These are phyloP conservation scores for Trichophaea hybrida DNA, from an alignment of 2,329 filamentous ascomycete genomes.

Conservation along the genomic window DNA sequence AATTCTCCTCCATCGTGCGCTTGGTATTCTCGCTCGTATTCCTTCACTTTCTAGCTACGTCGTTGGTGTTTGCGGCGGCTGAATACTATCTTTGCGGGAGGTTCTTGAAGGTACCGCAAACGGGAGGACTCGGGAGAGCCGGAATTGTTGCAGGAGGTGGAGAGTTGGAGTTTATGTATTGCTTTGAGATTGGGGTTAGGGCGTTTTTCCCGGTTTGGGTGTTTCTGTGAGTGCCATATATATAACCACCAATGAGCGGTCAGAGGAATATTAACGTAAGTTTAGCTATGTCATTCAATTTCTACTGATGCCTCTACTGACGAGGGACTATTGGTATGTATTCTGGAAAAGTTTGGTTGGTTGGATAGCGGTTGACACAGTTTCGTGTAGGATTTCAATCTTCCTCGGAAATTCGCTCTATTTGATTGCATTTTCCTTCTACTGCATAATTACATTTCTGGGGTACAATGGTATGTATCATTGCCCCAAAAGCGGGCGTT, in stretches of 20 bases:
- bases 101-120: conserved; percentile 40
- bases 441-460: conserved; percentile 53
- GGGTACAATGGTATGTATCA: conserved; percentile 44
- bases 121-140: conserved; percentile 38
- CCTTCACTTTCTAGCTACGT: conserved; percentile 47
- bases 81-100: conserved; percentile 50
- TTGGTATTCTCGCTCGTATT: conserved; percentile 39
- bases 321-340: conserved; percentile 39
- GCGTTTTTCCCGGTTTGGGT: conserved; percentile 55
- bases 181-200: conserved; percentile 52
- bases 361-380: conserved; percentile 2
- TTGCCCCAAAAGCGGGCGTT: neutral
- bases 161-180: conserved; percentile 54
- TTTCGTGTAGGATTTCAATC: conserved; percentile 35
- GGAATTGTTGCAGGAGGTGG: conserved; percentile 45
- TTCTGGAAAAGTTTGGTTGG: neutral
- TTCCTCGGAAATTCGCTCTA: conserved; percentile 53
- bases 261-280: conserved; percentile 1
- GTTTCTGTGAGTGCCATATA: conserved; percentile 35
- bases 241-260: neutral
- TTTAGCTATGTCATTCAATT: conserved; percentile 44
- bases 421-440: conserved; percentile 50
- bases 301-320: conserved; percentile 48
- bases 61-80: conserved; percentile 45
- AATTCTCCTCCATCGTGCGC: conserved; percentile 35